phyloP scores from a whole-genome alignment of 805 yeast genomes.

The Cyberlindnera meyerae region DNA sequence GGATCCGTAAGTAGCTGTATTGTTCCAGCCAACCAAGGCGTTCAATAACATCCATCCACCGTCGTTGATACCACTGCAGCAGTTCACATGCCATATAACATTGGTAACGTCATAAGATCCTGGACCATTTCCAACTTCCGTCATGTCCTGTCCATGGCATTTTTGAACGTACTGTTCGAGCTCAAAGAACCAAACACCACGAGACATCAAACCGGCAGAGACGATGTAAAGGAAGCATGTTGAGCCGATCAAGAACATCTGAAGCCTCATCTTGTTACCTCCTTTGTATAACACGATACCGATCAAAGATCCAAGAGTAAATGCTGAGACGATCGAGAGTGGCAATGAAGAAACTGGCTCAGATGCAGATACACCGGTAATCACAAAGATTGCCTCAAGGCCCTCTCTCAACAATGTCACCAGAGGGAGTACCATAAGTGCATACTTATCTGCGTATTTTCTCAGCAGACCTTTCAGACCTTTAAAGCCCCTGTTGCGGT shows the following conservation, averaged over 20 bases:
- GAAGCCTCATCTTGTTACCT: slow-evolving; percentile 74
- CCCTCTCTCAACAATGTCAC: slow-evolving; percentile 88
- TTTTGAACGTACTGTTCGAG: slow-evolving; percentile 64
- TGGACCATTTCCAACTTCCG: slow-evolving; percentile 88
- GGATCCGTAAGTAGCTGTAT: slow-evolving; percentile 89
- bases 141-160: slow-evolving; percentile 78
- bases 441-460: slow-evolving; percentile 44
- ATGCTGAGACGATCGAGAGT: slow-evolving; percentile 57
- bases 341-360: slow-evolving; percentile 65
- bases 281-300: slow-evolving; percentile 70
- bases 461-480: slow-evolving; percentile 14
- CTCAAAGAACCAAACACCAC: slow-evolving; percentile 90
- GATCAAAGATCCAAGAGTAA: slow-evolving; percentile 52
- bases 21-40: slow-evolving; percentile 91
- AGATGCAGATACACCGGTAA: slow-evolving; percentile 82
- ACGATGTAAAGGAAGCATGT: slow-evolving; percentile 81
- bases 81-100: slow-evolving; percentile 91
- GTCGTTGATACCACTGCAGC: slow-evolving; percentile 87
- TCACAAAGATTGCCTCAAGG: slow-evolving; percentile 83
- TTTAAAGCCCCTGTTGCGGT: neutral
- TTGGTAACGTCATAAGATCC: slow-evolving; percentile 80
- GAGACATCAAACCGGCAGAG: slow-evolving; percentile 81
- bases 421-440: slow-evolving; percentile 73
- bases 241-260: slow-evolving; percentile 65
- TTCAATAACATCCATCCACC: slow-evolving; percentile 91